phyloP scores from a whole-genome alignment of 441 rosid species.

The Erysimum cheiri region DNA sequence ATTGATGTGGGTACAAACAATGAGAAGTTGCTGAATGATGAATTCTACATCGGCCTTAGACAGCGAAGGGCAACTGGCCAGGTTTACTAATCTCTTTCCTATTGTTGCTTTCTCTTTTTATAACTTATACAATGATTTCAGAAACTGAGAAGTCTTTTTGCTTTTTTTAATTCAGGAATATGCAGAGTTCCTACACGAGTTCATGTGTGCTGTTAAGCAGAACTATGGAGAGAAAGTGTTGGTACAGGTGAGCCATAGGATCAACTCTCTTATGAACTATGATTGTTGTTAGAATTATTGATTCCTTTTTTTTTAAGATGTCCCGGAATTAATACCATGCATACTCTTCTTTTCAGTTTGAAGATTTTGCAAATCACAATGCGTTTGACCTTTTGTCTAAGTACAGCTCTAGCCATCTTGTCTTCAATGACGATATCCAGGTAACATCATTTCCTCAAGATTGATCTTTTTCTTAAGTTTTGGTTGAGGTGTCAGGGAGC shows the following conservation, averaged over 20 bases:
- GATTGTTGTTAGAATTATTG: constrained; percentile 5
- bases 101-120: constrained; percentile 20
- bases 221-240: constrained; percentile 87
- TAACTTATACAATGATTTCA: neutral
- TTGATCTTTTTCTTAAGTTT: constrained; percentile 5
- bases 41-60: constrained; percentile 84
- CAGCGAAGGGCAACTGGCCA: constrained; percentile 83
- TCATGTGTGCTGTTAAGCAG: constrained; percentile 88
- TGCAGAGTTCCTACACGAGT: constrained; percentile 75
- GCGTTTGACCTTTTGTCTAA: constrained; percentile 76
- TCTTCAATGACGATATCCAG: constrained; percentile 94
- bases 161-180: constrained; percentile 61
- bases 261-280: constrained; percentile 3
- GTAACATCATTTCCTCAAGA: constrained; percentile 40
- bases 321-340: neutral
- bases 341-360: constrained; percentile 64
- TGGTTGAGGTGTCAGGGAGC: constrained; percentile 4
- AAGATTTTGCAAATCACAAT: constrained; percentile 96
- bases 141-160: constrained; percentile 32
- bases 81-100: constrained; percentile 48
- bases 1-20: constrained; percentile 97
- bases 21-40: constrained; percentile 73
- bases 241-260: constrained; percentile 63
- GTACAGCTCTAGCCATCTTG: constrained; percentile 78
- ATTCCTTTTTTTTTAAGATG: constrained; percentile 14